These are phyloP conservation scores for Xylaria flabelliformis DNA, from an alignment of 495 filamentous ascomycete species.

Conservation along the genomic window DNA sequence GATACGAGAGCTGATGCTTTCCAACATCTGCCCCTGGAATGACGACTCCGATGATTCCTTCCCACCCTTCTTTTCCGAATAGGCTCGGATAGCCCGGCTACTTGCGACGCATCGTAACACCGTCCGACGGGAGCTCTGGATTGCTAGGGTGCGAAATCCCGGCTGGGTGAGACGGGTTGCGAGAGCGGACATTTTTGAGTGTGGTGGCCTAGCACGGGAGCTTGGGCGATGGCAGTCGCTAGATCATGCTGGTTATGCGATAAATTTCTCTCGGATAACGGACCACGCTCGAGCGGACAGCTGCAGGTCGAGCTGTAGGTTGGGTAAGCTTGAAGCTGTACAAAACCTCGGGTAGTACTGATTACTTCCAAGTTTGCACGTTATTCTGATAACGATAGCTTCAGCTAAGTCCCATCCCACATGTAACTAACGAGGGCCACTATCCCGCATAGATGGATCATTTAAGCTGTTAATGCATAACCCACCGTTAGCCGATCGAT, in stretches of 20 bases:
- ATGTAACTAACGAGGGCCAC: background rate
- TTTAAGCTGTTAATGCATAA: background rate
- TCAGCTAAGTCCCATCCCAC: background rate
- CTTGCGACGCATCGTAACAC: constrained; percentile 27
- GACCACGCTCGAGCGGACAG: background rate
- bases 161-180: constrained; percentile 29
- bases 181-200: constrained; percentile 36
- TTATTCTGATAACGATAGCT: constrained; percentile 1
- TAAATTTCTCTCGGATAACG: background rate
- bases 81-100: constrained; percentile 26
- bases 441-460: background rate
- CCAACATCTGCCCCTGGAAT: constrained; percentile 87
- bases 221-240: background rate
- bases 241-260: constrained; percentile 20
- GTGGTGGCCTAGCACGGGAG: constrained; percentile 16
- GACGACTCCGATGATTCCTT: constrained; percentile 46
- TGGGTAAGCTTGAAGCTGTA: constrained; percentile 7
- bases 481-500: background rate
- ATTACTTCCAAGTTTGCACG: too few species aligned
- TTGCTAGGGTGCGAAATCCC: constrained; percentile 30
- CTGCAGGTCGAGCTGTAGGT: background rate
- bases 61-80: constrained; percentile 32
- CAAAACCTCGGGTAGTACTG: background rate
- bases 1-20: constrained; percentile 79
- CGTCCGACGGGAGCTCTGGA: constrained; percentile 25